A percentile compares a stretch with the other conserved stretches of the same genome.
Conservation (phyloP, 345 rosid species). For the Gossypium raimondii region DNA sequence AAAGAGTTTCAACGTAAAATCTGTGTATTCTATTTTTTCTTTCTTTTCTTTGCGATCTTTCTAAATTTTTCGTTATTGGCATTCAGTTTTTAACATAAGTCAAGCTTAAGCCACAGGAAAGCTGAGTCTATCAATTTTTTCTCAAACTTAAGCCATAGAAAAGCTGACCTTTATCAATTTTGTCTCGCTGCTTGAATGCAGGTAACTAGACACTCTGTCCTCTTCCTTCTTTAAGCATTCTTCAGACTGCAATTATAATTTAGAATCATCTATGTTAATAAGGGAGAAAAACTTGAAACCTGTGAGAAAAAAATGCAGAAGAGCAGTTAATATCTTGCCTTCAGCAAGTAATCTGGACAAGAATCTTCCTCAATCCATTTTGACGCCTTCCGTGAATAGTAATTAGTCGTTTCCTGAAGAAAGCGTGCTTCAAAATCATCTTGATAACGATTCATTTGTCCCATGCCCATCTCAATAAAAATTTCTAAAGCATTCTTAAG, state of each 20-base stretch:
- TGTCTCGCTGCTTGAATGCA: constrained; percentile 79
- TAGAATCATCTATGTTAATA: neutral
- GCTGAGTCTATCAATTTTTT: too few relatives aligned
- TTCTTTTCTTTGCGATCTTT: too few relatives aligned
- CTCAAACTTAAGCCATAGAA: neutral
- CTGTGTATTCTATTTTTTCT: too few relatives aligned
- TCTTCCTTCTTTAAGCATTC: constrained; percentile 88
- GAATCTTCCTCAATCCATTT: constrained; percentile 76
- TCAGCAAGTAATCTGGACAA: constrained; percentile 78
- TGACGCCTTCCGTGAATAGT: constrained; percentile 85
- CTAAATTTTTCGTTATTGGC: too few relatives aligned
- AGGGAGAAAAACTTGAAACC: constrained; percentile 4
- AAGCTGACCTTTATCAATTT: constrained; percentile 84
- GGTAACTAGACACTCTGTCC: constrained; percentile 79
- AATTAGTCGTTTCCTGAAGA: constrained; percentile 65
- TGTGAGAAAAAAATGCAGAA: neutral
- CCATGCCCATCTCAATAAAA: constrained; percentile 83
- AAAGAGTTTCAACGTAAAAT: too few relatives aligned
- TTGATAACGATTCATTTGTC: constrained; percentile 56
- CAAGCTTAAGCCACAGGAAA: too few relatives aligned
- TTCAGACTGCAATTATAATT: constrained; percentile 58
- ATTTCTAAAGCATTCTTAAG: constrained; percentile 74
- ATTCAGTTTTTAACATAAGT: too few relatives aligned
- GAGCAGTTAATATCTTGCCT: constrained; percentile 33
- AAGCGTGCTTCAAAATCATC: constrained; percentile 68